Evolutionary conservation across 352 stramenopile genomes (phyloP), one percentile per base, ranked within the genome.

Genomic region (Phytophthora citricola): DNA sequence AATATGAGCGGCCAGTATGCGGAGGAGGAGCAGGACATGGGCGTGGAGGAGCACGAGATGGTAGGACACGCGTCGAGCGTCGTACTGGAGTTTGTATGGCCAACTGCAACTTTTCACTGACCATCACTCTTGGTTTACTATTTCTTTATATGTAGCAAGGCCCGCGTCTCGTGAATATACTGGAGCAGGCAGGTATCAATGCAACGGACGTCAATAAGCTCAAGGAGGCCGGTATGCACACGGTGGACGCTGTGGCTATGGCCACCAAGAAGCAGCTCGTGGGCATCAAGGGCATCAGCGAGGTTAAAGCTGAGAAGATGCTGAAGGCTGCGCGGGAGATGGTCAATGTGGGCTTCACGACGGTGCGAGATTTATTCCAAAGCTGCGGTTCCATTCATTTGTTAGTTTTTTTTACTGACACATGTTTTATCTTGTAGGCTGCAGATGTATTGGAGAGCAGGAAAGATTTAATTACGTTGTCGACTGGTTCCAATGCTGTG

Each of bases 321-420:
- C 98, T 99, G 64, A 98, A 99, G 54, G 94, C 97, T 14, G 94
- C 95, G 12, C 94, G 98, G 40, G 93, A 98, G 47, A 94, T 99
- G 75, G 95, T 99, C 32, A 97, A 98, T 10, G 95, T 99, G 66
- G 97, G 98, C 66, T 99, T 99, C 72, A 98, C 96, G n/a, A 99
- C 98, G 54, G 98, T 98, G 41, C n/a, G 79, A 36, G 14, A 17
- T 34, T 64, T 47, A 7, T 27, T 40, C 5, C 8, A 40, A 4
- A 7, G 17, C 22, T 15, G 7, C 11, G n/a, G 5, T 6, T 22
- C n/a, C 17, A 49, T 70, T 24, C 10, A 39, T 53, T 61, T 63
- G 11, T 20, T 11, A 17, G 4, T 15, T 39, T 52, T 29, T 58
- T 20, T 47, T 59, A 29, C 39, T 65, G n/a, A 51, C 11, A 15